phyloP scores from a whole-genome alignment of 2,329 filamentous ascomycete species.

The Botrytis sinoallii region DNA sequence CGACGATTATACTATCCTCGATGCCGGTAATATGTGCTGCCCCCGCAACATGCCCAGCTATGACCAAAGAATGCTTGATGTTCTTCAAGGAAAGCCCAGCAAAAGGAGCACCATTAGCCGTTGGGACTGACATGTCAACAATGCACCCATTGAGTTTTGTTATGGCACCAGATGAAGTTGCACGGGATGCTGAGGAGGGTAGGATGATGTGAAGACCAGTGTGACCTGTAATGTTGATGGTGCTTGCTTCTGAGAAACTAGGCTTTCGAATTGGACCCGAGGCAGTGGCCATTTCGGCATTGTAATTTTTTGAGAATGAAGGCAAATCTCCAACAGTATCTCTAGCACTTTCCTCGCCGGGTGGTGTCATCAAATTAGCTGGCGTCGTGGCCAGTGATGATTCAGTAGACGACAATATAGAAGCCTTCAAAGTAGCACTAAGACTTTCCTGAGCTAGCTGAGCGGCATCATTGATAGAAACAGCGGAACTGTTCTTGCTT shows the following conservation, averaged over 20 bases:
- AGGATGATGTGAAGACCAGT: conserved; percentile 71
- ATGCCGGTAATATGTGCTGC: conserved; percentile 80
- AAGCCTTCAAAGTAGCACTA: conserved; percentile 37
- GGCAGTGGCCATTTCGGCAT: conserved; percentile 49
- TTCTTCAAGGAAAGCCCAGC: conserved; percentile 68
- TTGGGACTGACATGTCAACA: conserved; percentile 74
- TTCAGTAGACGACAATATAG: conserved; percentile 38
- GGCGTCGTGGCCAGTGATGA: conserved; percentile 44
- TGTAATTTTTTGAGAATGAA: conserved; percentile 50
- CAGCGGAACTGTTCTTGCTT: conserved; percentile 51
- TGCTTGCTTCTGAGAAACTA: conserved; percentile 59
- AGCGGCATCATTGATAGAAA: conserved; percentile 55
- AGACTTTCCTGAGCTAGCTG: conserved; percentile 49
- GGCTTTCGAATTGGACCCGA: conserved; percentile 51
- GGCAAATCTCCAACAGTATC: conserved; percentile 44
- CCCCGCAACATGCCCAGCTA: conserved; percentile 76
- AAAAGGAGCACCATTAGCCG: conserved; percentile 60
- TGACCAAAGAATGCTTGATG: conserved; percentile 66
- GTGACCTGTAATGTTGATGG: conserved; percentile 66
- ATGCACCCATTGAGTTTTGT: conserved; percentile 68
- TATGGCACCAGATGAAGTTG: conserved; percentile 70
- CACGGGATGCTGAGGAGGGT: conserved; percentile 65
- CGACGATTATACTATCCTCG: conserved; percentile 69
- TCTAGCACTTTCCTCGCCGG: conserved; percentile 29
- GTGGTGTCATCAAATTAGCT: conserved; percentile 29